Percentiles rank a stretch among this genome's conserved stretches.
Conservation (phyloP, 75 land plant species). For the Chamaecyparis obtusa region DNA sequence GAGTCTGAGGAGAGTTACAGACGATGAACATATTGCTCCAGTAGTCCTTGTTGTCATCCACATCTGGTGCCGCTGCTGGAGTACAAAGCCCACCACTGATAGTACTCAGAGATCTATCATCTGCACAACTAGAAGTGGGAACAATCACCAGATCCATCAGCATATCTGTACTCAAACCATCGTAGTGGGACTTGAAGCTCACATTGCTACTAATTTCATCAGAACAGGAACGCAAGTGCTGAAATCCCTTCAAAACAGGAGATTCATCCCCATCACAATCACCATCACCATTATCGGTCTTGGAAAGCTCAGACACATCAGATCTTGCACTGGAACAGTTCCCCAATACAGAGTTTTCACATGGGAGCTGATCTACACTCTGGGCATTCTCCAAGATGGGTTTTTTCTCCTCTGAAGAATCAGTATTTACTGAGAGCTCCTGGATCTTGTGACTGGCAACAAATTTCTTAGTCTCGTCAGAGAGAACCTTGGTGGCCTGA, state of each 20-base stretch:
- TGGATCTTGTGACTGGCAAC: background rate
- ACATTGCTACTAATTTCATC: background rate
- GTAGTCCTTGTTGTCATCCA: background rate
- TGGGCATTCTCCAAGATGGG: background rate
- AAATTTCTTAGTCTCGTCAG: background rate
- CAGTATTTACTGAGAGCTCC: background rate
- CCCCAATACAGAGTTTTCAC: background rate
- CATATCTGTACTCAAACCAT: background rate
- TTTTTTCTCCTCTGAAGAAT: background rate
- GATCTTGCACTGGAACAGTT: background rate
- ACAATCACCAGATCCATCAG: background rate
- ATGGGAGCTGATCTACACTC: background rate
- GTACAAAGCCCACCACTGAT: background rate
- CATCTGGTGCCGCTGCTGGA: background rate
- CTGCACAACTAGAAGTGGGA: background rate
- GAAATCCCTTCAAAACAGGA: background rate
- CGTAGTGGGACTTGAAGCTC: background rate
- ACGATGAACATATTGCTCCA: slow-evolving; percentile 10
- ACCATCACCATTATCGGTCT: background rate
- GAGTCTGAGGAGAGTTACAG: slow-evolving; percentile 1
- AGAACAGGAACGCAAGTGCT: background rate
- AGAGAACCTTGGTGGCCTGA: background rate
- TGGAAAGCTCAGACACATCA: background rate
- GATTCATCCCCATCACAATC: background rate
- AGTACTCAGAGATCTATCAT: background rate